Evolutionary conservation across 1,284 basidiomycete species (phyloP), one percentile per base, ranked within the genome.

Genomic region (Cryptococcus floricola): DNA sequence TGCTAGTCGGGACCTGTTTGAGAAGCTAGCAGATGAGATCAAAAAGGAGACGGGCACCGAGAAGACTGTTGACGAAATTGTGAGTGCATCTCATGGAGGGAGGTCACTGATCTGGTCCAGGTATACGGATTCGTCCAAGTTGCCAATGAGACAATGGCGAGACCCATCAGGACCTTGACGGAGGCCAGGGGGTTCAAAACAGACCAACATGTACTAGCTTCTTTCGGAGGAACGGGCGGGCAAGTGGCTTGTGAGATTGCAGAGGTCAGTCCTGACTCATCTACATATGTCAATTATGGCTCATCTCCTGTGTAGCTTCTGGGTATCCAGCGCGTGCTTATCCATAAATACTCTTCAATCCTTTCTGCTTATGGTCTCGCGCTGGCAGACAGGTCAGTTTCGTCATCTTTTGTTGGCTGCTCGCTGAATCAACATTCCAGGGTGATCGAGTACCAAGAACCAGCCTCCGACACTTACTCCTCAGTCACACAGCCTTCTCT

Each of bases 71-170:
- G 94, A 97, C 69, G 89, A 97, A 73, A 85, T 97, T 87, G 85
- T 89, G 51, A 18, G 83, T 77, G 7, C 49, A 7, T n/a, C 14
- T 23, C 23, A 23, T 23, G 23, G 23, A 23, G 23, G 23, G 23
- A 3, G 23, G 23, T 23, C 23, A 23, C 23, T 57, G 46, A 39
- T 28, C 25, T 4, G 5, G 14, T 9, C 14, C 44, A 60, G 57
- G 56, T 66, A 19, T 71, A 65, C 47, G 68, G 64, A 50, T 94
- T 92, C 73, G 88, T 94, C 78, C 90, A 90, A 68, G 88, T 93
- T n/a, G 90, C 90, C 12, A 93, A 92, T 61, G 90, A 92, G 78
- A 90, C 89, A 0, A 96, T 96, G 92, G 88, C 87, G 64, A 80
- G 93, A 45, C 94, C 93, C 1, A 96, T 97, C 58, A 85, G 93